A percentile compares a stretch with the other conserved stretches of the same genome.
These are phyloP conservation scores for Penicillium fuscoglaucum DNA, from an alignment of 2,329 filamentous ascomycete species.

Conservation along the genomic window DNA sequence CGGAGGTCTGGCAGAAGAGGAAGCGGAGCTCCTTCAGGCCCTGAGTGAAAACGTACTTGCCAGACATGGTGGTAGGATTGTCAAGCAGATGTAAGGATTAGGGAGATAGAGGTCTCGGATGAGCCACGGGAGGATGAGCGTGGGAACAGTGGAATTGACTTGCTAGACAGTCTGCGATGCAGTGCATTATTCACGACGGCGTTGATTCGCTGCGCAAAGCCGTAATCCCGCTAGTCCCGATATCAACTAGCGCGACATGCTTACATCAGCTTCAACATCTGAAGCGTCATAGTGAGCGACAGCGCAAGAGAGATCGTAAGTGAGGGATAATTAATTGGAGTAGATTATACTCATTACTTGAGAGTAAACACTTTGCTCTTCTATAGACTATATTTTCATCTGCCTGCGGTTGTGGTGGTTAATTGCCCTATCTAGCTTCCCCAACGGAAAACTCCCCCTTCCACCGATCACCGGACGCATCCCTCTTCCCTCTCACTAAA, in stretches of 20 bases:
- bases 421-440: neutral
- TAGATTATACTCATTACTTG: neutral
- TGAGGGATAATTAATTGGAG: neutral
- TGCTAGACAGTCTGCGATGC: constrained; percentile 9
- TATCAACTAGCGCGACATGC: constrained; percentile 17
- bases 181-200: constrained; percentile 24
- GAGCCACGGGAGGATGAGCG: constrained; percentile 11
- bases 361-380: too few relatives aligned
- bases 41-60: constrained; percentile 89
- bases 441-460: constrained; percentile 23
- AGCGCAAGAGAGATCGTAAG: neutral
- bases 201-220: constrained; percentile 26
- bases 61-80: constrained; percentile 65
- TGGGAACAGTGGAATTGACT: constrained; percentile 5
- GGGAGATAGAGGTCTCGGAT: constrained; percentile 3
- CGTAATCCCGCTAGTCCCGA: constrained; percentile 17
- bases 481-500: constrained; percentile 19
- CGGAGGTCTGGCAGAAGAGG: constrained; percentile 91
- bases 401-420: constrained; percentile 11
- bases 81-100: constrained; percentile 3
- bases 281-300: constrained; percentile 5
- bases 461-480: constrained; percentile 24
- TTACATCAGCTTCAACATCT: constrained; percentile 30
- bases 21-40: constrained; percentile 94
- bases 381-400: neutral